Evolutionary conservation across 441 rosid genomes (phyloP).

Genomic region (Lepidium campestre): DNA sequence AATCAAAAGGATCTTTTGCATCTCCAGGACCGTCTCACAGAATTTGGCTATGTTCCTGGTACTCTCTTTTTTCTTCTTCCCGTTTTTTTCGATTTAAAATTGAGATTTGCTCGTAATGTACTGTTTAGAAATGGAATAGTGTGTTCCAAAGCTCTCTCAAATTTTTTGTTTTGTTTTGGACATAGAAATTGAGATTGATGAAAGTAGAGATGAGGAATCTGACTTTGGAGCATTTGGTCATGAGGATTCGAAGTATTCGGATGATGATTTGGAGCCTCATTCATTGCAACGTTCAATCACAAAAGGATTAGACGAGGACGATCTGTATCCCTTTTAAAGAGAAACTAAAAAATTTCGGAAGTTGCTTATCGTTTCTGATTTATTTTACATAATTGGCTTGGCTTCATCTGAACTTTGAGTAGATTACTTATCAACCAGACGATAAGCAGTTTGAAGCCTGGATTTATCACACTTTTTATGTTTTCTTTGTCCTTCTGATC

Average conservation of each 20-base stretch:
- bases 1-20: conserved; percentile 36
- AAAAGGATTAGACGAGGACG: conserved; percentile 53
- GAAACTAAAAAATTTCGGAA: too few relatives aligned
- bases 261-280: conserved; percentile 31
- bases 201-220: conserved; percentile 25
- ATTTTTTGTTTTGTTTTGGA: not conserved
- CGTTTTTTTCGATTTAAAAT: not conserved
- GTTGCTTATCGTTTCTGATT: too few relatives aligned
- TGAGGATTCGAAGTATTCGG: conserved; percentile 12
- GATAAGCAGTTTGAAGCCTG: not conserved
- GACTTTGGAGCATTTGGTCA: conserved; percentile 1
- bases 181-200: conserved; percentile 36
- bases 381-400: not conserved
- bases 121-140: not conserved
- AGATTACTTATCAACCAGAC: not conserved
- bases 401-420: not conserved
- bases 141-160: not conserved
- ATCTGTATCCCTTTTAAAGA: conserved; percentile 54
- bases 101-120: not conserved
- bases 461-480: not conserved
- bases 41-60: conserved; percentile 43
- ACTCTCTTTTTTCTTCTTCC: not conserved
- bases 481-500: not conserved
- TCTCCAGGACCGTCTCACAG: conserved; percentile 37
- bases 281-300: conserved; percentile 20